Evolutionary conservation across 305 asterid species (phyloP).

Genomic region (Ajuga reptans): DNA sequence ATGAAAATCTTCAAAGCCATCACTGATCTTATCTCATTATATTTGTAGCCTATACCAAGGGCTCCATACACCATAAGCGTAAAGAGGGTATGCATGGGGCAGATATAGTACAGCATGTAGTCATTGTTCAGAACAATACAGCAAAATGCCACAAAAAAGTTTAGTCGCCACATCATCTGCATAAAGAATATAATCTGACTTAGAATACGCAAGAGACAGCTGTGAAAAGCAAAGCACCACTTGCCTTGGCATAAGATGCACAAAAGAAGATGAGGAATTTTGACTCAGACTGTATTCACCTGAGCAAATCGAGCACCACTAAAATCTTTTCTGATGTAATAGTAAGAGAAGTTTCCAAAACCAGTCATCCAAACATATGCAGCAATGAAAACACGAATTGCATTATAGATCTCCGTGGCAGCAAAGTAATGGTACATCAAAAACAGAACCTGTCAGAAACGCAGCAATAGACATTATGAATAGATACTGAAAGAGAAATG

Average conservation of each 20-base stretch:
- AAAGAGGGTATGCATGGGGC: conserved; percentile 91
- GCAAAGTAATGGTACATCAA: conserved; percentile 90
- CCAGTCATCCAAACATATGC: conserved; percentile 93
- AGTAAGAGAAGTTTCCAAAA: conserved; percentile 83
- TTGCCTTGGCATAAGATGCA: neutral
- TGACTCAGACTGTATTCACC: conserved; percentile 33
- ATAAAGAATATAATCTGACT: conserved; percentile 21
- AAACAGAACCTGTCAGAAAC: conserved; percentile 55
- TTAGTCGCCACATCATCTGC: conserved; percentile 98
- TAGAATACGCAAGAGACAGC: conserved; percentile 12
- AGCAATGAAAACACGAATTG: conserved; percentile 78
- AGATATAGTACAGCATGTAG: conserved; percentile 81
- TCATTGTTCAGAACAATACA: conserved; percentile 79
- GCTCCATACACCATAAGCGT: conserved; percentile 88
- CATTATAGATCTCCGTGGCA: conserved; percentile 75
- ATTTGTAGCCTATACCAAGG: conserved; percentile 77
- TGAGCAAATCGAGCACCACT: conserved; percentile 77
- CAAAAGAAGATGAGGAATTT: neutral
- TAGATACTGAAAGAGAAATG: neutral
- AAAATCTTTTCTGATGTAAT: conserved; percentile 75
- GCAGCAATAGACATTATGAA: neutral
- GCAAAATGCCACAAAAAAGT: conserved; percentile 74
- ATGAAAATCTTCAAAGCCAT: conserved; percentile 58
- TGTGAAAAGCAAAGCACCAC: neutral
- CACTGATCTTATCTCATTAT: conserved; percentile 67